phyloP scores from a whole-genome alignment of 768 basidiomycete species.

The Leccinum truebloodii region DNA sequence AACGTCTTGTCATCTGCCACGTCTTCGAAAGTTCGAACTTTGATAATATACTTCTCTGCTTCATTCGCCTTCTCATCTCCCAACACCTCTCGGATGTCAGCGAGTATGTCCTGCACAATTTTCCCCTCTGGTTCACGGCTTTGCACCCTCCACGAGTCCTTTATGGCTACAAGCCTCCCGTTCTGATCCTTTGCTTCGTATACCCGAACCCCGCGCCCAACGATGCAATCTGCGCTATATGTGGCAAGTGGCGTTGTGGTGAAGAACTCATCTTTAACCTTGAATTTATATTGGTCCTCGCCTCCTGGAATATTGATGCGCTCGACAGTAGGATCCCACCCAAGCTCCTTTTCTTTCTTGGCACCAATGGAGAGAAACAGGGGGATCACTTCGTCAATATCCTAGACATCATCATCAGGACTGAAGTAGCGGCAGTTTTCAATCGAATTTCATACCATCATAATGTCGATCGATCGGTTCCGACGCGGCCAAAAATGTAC shows the following conservation, averaged over 20 bases:
- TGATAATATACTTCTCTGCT: not conserved
- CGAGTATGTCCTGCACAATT: not conserved
- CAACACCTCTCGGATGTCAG: not conserved
- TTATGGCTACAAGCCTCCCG: not conserved
- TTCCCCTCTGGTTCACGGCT: not conserved
- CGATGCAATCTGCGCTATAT: not conserved
- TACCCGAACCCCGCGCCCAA: conserved; percentile 2
- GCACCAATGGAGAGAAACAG: no score
- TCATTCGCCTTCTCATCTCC: not conserved
- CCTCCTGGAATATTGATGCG: not conserved
- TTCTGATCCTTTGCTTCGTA: conserved; percentile 1
- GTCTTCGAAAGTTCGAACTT: not conserved
- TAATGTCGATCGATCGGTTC: not conserved
- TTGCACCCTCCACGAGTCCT: conserved; percentile 10
- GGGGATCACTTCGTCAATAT: no score
- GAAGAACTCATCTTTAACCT: not conserved
- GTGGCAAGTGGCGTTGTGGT: conserved; percentile 6
- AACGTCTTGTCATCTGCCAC: not conserved
- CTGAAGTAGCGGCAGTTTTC: no score
- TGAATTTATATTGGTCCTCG: not conserved
- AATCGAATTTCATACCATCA: no score
- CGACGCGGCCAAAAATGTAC: conserved; percentile 1
- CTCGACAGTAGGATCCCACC: conserved; percentile 12
- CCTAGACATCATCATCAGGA: no score
- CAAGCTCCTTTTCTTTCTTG: not conserved